Base-by-base conservation (phyloP, 1,139 yeast genomes). In the Taphrina pruni region DNA sequence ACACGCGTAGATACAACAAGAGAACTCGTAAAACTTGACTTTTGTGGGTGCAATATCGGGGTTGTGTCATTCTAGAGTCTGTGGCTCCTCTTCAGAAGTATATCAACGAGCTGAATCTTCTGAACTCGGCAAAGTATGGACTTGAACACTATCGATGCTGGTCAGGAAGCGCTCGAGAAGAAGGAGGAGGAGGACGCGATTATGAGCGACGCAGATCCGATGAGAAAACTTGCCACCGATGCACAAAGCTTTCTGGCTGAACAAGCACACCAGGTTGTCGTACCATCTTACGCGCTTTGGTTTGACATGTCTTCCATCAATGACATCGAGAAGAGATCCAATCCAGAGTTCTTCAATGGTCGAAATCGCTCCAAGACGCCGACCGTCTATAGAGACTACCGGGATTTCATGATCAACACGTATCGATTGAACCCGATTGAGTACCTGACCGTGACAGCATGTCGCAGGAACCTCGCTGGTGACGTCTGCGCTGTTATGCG, bases 251-350 rank as follows among this genome's bases (percentile, higher is more conserved):
- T 64, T 78, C 60, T 73, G 55, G 76, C 75, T 21, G 77, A 82
- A 70, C 99, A 94, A 79, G 87, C 96, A 0, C 97, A 94, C 77
- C 85, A 91, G 12, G 89, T 94, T 69, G 87, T 94, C n/a, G 84
- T 94, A 43, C 99, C 99, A 2, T 92, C 97, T 1, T 94, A 93
- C 77, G 85, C 97, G 2, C 82, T 89, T 55, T 94, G 99, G 99
- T 94, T 94, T 77, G 84, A 87, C 72, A 83, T 91, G 84, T 83
- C 83, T 66, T 86, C 84, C 71, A 86, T 93, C 65, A 90, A 91
- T 78, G 81, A 79, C 51, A 84, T 86, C 70, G 89, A 86, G 76
- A 81, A 80, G 70, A 89, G 89, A 75, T 89, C 97, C 0, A 79
- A 94, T 64, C 97, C 99, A 0, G 99, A 94, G 78, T 94, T 91